A percentile compares a stretch with the other conserved stretches of the same genome.
Conservation (phyloP, 106 monocot genomes). For the Dendrobium officinale region DNA sequence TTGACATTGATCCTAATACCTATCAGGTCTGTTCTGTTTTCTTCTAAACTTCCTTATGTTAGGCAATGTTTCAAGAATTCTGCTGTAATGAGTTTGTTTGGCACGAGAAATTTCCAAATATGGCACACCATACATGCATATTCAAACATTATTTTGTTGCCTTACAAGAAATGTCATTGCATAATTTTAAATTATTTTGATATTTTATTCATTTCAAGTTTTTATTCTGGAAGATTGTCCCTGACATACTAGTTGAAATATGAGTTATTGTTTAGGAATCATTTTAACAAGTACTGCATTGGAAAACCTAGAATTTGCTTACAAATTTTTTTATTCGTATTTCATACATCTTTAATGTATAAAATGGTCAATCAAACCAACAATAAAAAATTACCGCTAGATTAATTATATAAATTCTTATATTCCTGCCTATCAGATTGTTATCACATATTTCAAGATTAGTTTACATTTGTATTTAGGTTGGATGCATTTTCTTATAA, state of each 20-base stretch:
- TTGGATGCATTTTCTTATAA: not conserved
- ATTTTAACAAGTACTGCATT: not conserved
- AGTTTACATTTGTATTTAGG: not conserved
- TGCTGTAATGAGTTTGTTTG: not conserved
- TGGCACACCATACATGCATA: not conserved
- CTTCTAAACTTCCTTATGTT: not conserved
- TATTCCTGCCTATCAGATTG: not conserved
- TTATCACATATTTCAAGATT: not conserved
- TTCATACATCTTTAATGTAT: not conserved
- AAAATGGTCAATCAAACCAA: too few species aligned
- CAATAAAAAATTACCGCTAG: not conserved
- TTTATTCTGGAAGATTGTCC: not conserved
- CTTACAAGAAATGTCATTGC: not conserved
- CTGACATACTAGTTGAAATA: not conserved
- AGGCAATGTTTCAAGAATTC: not conserved
- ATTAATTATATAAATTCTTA: not conserved
- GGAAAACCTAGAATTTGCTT: not conserved
- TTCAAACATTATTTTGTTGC: not conserved
- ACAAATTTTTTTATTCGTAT: not conserved
- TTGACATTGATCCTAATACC: constrained; percentile 70
- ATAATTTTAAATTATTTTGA: not conserved
- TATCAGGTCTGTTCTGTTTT: constrained; percentile 49
- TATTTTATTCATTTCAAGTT: not conserved
- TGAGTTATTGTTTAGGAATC: not conserved
- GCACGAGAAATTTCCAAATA: not conserved